Evolutionary conservation across 1,139 yeast genomes (phyloP).

Genomic region (Keqinozyma sinolaborantium): DNA sequence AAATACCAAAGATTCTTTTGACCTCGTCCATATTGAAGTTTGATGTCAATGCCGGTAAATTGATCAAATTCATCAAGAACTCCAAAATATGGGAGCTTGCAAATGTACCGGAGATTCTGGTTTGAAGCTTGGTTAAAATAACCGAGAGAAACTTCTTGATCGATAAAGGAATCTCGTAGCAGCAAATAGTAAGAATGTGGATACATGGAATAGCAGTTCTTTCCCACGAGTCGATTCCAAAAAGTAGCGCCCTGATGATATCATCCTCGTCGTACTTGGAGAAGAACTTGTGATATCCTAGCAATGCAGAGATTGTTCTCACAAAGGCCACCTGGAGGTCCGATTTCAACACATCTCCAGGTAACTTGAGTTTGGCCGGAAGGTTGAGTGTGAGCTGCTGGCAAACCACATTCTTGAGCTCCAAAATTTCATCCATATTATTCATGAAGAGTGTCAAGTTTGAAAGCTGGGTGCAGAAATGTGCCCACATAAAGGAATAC

Average conservation of each 20-base stretch:
- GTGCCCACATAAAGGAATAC: conserved; percentile 65
- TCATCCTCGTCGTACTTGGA: conserved; percentile 66
- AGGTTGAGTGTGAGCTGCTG: conserved; percentile 56
- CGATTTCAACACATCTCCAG: conserved; percentile 46
- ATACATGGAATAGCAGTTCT: conserved; percentile 76
- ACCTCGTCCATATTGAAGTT: conserved; percentile 76
- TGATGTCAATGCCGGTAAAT: conserved; percentile 64
- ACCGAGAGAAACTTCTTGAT: conserved; percentile 65
- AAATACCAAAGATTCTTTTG: conserved; percentile 78
- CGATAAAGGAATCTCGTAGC: conserved; percentile 76
- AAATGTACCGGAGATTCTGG: conserved; percentile 65
- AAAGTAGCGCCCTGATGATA: conserved; percentile 59
- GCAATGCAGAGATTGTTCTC: conserved; percentile 60
- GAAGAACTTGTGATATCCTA: conserved; percentile 62
- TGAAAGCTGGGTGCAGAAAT: conserved; percentile 69
- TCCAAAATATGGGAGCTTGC: conserved; percentile 77
- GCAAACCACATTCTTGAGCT: conserved; percentile 50
- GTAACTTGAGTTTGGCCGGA: conserved; percentile 42
- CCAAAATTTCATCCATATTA: conserved; percentile 41
- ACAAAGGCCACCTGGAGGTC: conserved; percentile 69
- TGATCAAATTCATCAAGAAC: conserved; percentile 62
- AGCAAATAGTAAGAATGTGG: conserved; percentile 71
- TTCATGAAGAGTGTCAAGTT: conserved; percentile 53
- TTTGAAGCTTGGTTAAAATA: conserved; percentile 67
- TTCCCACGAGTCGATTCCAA: conserved; percentile 73